Evolutionary conservation across 257 asterid species (phyloP).

Genomic region (Petunia secreta): DNA sequence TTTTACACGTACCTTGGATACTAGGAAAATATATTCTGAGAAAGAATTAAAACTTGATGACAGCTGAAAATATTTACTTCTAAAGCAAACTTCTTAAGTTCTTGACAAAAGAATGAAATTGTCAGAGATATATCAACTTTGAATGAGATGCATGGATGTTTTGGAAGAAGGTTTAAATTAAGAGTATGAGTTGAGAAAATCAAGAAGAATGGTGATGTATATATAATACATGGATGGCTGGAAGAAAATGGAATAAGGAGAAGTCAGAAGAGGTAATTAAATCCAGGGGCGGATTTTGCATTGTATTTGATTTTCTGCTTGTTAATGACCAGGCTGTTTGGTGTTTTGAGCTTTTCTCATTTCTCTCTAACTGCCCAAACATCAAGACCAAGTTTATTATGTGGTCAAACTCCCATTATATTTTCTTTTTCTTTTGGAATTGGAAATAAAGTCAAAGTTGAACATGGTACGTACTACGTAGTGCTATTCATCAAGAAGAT

Average conservation of each 20-base stretch:
- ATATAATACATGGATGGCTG: background rate
- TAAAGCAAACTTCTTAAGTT: background rate
- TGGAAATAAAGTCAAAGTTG: background rate
- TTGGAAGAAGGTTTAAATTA: background rate
- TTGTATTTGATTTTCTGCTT: constrained; percentile 6
- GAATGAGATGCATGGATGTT: background rate
- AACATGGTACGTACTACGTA: background rate
- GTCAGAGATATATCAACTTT: background rate
- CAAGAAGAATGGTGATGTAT: background rate
- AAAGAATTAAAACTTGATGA: background rate
- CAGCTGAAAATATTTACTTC: background rate
- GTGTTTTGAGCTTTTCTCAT: background rate
- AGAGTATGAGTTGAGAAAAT: constrained; percentile 6
- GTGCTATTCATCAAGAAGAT: background rate
- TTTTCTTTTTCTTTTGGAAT: background rate
- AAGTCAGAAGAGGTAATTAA: background rate
- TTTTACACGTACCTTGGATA: background rate
- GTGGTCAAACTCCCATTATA: background rate
- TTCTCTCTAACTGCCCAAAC: background rate
- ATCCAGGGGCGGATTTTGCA: constrained; percentile 30
- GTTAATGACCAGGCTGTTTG: background rate
- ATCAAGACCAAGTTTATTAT: background rate
- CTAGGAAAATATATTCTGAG: background rate
- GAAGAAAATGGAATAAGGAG: background rate
- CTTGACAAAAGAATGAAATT: background rate